Evolutionary conservation across 306 rosid species (phyloP), one percentile per base, ranked within the genome.

Genomic region (Medicago ruthenica): DNA sequence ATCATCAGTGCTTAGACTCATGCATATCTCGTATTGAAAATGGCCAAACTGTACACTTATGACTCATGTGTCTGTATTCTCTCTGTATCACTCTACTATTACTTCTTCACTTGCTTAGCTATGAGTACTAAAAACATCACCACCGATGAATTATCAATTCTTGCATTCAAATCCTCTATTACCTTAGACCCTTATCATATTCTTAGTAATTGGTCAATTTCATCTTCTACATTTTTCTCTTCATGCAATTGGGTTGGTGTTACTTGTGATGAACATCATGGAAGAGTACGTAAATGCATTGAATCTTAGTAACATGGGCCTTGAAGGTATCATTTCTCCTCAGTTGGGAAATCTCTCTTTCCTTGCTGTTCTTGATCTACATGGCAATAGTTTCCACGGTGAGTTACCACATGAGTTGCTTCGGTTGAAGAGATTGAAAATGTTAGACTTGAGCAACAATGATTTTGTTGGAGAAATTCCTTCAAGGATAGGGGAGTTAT

Each of bases 341-440:
- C 71, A 67, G 0, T 1, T 80, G 1, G 80, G 83, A 5, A 74
- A 67, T 27, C 76, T 80, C 5, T 37, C 80, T 0, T 67, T 74
- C 9, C 80, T 74, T 67, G 27, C 58, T 50, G 18, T 74, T 4
- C 80, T 74, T 68, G 80, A 80, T 70, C 5, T 64, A n/a, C 70
- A 64, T 1, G 31, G 9, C 15, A 64, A 64, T 64, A 39, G 16
- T 64, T 66, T 66, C 17, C 5, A 40, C 2, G 71, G 53, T 41
- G 10, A 40, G 11, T 66, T 66, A 14, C 71, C 53, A 66, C 71
- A 18, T 0, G 71, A 66, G 53, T 40, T 66, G 6, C 15, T 40
- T 66, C 10, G 11, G 0, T 66, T 66, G 53, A 4, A 66, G 0
- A 18, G 71, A 66, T 18, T 66, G 16, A 66, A 41, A 22, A 5